Evolutionary conservation across 345 rosid genomes (phyloP).

Genomic region (Acer negundo): DNA sequence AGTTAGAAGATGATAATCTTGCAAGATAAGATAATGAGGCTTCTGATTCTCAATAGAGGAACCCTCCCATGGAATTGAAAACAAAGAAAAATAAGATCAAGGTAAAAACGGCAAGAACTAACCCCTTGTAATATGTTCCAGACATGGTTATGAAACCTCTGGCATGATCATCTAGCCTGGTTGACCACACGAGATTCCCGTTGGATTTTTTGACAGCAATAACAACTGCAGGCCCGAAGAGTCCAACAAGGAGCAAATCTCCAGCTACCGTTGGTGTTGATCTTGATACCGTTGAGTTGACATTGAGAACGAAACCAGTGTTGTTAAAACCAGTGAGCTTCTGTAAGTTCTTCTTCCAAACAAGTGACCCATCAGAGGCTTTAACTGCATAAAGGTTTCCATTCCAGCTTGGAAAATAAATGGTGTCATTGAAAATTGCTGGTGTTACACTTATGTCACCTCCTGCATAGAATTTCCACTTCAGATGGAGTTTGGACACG

Average conservation of each 20-base stretch:
- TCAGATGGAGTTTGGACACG: constrained; percentile 18
- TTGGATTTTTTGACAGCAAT: constrained; percentile 25
- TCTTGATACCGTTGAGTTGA: constrained; percentile 26
- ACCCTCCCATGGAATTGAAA: background rate
- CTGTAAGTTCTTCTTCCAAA: constrained; percentile 28
- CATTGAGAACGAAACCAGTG: background rate
- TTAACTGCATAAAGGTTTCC: constrained; percentile 28
- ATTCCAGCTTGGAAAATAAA: constrained; percentile 43
- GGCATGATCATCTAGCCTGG: constrained; percentile 21
- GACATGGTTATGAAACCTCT: constrained; percentile 33
- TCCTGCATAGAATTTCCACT: constrained; percentile 34
- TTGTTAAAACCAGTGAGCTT: constrained; percentile 14
- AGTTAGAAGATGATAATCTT: too few species aligned
- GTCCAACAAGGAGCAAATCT: constrained; percentile 26
- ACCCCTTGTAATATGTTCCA: constrained; percentile 31
- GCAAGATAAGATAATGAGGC: background rate
- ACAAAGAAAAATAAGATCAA: background rate
- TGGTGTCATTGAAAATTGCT: constrained; percentile 23
- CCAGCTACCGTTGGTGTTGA: constrained; percentile 34
- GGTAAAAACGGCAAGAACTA: background rate
- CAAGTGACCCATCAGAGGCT: constrained; percentile 27
- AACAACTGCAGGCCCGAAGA: constrained; percentile 33
- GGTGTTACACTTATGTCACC: constrained; percentile 30
- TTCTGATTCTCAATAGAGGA: background rate
- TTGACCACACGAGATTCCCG: constrained; percentile 32